Percentiles rank a stretch among this genome's conserved stretches.
Evolutionary conservation across 2,329 filamentous ascomycete species (phyloP).

Genomic region (Ilyonectria destructans): DNA sequence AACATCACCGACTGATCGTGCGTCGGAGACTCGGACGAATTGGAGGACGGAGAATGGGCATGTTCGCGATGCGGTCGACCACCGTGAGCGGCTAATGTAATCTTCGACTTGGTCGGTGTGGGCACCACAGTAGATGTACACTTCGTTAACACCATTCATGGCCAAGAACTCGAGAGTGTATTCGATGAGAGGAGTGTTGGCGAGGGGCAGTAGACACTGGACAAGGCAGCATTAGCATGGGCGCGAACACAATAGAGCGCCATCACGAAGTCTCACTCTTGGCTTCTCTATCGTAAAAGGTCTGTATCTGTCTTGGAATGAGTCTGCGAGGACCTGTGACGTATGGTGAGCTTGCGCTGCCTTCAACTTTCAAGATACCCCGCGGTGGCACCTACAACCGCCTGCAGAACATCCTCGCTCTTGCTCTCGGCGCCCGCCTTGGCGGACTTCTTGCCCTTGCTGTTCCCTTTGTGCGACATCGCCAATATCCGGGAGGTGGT

Average conservation of each 20-base stretch:
- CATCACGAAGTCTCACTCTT: conserved; percentile 72
- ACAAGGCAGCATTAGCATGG: conserved; percentile 39
- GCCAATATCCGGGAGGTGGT: conserved; percentile 33
- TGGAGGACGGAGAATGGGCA: conserved; percentile 84
- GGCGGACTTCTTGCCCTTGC: conserved; percentile 69
- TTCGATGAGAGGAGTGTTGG: conserved; percentile 95
- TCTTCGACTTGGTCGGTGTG: conserved; percentile 90
- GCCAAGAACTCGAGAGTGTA: conserved; percentile 98
- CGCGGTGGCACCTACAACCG: conserved; percentile 64
- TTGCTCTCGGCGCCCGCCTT: conserved; percentile 69
- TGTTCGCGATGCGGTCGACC: conserved; percentile 72
- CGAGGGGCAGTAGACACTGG: conserved; percentile 92
- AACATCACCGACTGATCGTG: conserved; percentile 91
- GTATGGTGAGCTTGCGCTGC: conserved; percentile 42
- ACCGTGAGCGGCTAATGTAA: conserved; percentile 85
- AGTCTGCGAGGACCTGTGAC: conserved; percentile 87
- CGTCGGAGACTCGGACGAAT: conserved; percentile 87
- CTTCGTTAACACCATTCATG: conserved; percentile 94
- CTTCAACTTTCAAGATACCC: conserved; percentile 41
- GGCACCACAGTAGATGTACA: conserved; percentile 92
- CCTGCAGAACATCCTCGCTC: conserved; percentile 72
- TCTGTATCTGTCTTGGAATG: conserved; percentile 91
- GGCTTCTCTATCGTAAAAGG: conserved; percentile 93
- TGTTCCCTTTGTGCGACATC: conserved; percentile 66
- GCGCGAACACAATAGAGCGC: background rate